Evolutionary conservation across 108 stramenopile species (phyloP).

Genomic region (Nannochloropsis salina): DNA sequence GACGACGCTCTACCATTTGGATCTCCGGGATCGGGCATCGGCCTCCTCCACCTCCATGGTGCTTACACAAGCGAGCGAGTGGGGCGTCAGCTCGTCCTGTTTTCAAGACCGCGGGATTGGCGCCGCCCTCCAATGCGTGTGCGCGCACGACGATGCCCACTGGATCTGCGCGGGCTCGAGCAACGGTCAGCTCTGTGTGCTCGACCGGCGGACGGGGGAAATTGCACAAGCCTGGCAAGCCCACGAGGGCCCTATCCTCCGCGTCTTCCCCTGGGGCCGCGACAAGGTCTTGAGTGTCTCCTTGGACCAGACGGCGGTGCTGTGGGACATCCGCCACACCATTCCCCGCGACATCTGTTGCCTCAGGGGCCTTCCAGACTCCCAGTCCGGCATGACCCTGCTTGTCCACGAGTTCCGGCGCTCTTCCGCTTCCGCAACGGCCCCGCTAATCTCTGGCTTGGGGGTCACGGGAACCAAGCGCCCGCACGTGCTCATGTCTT

Average conservation of each 20-base stretch:
- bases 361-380: background rate
- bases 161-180: constrained; percentile 21
- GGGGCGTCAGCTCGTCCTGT: background rate
- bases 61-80: background rate
- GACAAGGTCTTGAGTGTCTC: constrained; percentile 26
- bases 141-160: background rate
- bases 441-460: background rate
- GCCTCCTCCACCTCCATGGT: background rate
- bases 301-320: constrained; percentile 31
- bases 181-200: constrained; percentile 3
- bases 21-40: background rate
- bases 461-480: background rate
- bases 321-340: constrained; percentile 31
- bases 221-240: constrained; percentile 20
- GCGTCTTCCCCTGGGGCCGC: background rate
- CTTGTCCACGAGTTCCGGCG: background rate
- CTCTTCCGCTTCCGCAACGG: background rate
- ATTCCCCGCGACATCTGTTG: background rate
- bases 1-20: background rate
- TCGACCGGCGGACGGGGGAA: constrained; percentile 22
- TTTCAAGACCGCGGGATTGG: background rate
- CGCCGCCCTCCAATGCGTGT: background rate
- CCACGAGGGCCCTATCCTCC: background rate
- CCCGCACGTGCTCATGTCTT: background rate
- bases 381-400: background rate